A percentile compares a stretch with the other conserved stretches of the same genome.
Conservation (phyloP, 2,329 filamentous ascomycete species). For the Curvularia sp. region DNA sequence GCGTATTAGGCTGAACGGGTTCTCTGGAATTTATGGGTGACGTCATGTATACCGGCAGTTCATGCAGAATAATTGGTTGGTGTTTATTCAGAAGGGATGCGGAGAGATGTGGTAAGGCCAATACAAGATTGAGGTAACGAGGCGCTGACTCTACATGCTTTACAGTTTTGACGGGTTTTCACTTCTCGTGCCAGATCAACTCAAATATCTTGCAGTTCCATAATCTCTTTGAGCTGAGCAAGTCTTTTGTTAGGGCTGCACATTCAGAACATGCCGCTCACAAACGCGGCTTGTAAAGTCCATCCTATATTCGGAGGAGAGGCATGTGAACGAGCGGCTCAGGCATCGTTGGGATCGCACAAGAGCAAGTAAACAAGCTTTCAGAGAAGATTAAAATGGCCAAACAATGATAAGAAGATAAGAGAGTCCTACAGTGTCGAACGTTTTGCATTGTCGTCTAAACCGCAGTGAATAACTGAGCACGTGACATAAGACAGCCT, state of each 20-base stretch:
- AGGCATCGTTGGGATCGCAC: background rate
- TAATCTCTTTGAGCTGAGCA: too few relatives aligned
- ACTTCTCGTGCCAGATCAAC: too few relatives aligned
- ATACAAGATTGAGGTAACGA: background rate
- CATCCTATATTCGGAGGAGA: background rate
- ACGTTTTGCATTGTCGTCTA: background rate
- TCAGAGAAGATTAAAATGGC: background rate
- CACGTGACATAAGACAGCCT: background rate
- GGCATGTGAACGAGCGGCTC: background rate
- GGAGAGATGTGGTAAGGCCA: background rate
- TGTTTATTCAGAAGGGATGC: background rate
- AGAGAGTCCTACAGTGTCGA: background rate
- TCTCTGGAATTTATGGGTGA: background rate
- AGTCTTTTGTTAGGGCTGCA: too few relatives aligned
- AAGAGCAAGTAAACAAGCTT: background rate
- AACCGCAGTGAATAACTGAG: background rate
- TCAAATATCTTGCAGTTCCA: too few relatives aligned
- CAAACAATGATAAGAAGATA: background rate
- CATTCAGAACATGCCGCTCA: background rate
- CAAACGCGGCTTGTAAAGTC: background rate
- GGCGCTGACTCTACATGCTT: background rate
- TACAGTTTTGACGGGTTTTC: background rate
- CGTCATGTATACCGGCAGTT: background rate
- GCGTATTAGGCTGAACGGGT: slow-evolving; percentile 1
- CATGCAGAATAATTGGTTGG: background rate